Conservation (phyloP, 805 yeast species). For the Ogataea allantospora region DNA sequence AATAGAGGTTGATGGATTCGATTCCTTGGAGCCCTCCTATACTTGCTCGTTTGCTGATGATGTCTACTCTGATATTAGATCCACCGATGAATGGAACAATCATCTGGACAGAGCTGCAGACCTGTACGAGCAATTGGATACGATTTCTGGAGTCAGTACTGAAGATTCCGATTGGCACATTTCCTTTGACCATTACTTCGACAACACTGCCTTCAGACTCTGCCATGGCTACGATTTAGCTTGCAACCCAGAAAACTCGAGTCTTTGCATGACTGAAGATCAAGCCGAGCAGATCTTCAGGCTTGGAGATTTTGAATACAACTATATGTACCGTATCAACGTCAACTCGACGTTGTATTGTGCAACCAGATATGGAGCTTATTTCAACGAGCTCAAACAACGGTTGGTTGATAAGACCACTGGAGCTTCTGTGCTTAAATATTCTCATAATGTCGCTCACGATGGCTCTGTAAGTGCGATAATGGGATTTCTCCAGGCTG, state of each 20-base stretch:
- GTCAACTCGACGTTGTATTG: conserved; percentile 37
- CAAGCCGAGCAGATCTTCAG: conserved; percentile 41
- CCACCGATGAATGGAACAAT: conserved; percentile 35
- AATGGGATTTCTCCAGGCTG: conserved; percentile 36
- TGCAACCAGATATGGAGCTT: conserved; percentile 36
- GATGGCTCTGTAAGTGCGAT: conserved; percentile 39
- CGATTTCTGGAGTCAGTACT: conserved; percentile 28
- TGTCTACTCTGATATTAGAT: conserved; percentile 26
- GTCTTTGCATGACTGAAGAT: conserved; percentile 29
- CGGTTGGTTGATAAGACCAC: conserved; percentile 29
- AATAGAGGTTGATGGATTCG: conserved; percentile 31
- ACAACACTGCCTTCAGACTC: conserved; percentile 39
- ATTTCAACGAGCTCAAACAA: conserved; percentile 36
- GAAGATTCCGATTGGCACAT: conserved; percentile 24
- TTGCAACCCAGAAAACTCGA: conserved; percentile 20
- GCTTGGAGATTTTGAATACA: conserved; percentile 45
- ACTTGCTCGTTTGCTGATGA: conserved; percentile 34
- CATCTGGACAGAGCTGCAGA: conserved; percentile 34
- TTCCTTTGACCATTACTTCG: conserved; percentile 41
- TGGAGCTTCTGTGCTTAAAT: conserved; percentile 31
- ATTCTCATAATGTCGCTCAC: conserved; percentile 43
- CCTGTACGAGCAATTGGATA: conserved; percentile 30
- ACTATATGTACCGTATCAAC: conserved; percentile 36
- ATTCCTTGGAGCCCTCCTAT: conserved; percentile 38
- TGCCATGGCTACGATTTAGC: conserved; percentile 38